Conservation (phyloP, 1,139 yeast species). For the Meyerozyma elateridarum region DNA sequence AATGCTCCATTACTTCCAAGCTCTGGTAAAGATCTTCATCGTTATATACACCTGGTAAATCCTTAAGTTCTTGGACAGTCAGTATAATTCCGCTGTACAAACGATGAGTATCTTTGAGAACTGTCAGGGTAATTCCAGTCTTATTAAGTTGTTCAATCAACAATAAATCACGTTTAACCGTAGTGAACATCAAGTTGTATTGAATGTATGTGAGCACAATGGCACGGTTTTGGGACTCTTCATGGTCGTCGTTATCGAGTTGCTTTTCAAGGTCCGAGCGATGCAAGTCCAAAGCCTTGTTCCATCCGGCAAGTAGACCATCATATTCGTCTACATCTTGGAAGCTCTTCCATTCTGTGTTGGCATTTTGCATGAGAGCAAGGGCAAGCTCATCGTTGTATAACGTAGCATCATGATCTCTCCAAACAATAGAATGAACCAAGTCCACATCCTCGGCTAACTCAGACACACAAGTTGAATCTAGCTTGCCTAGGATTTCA, state of each 20-base stretch:
- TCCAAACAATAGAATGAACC: constrained; percentile 53
- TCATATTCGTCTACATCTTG: constrained; percentile 28
- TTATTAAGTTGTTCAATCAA: constrained; percentile 33
- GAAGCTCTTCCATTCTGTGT: constrained; percentile 23
- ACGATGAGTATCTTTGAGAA: constrained; percentile 45
- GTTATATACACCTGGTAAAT: constrained; percentile 86
- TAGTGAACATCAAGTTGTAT: constrained; percentile 60
- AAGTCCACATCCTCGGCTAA: constrained; percentile 18
- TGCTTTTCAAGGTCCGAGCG: constrained; percentile 20
- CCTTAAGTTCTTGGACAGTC: constrained; percentile 55
- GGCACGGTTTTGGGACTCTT: constrained; percentile 66
- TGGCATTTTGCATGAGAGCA: constrained; percentile 42
- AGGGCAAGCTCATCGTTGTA: constrained; percentile 71
- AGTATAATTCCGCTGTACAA: constrained; percentile 45
- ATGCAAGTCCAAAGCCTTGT: constrained; percentile 30
- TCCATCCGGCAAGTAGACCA: constrained; percentile 32
- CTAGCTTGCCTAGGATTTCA: constrained; percentile 34
- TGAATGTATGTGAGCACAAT: constrained; percentile 70
- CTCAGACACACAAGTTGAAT: constrained; percentile 35
- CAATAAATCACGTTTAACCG: constrained; percentile 66
- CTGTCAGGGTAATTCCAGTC: constrained; percentile 19
- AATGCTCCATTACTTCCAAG: constrained; percentile 46
- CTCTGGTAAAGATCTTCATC: constrained; percentile 65
- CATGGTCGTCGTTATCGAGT: constrained; percentile 43
- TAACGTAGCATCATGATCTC: constrained; percentile 65